Evolutionary conservation across 352 stramenopile species (phyloP).

Genomic region (Pythium volutum): DNA sequence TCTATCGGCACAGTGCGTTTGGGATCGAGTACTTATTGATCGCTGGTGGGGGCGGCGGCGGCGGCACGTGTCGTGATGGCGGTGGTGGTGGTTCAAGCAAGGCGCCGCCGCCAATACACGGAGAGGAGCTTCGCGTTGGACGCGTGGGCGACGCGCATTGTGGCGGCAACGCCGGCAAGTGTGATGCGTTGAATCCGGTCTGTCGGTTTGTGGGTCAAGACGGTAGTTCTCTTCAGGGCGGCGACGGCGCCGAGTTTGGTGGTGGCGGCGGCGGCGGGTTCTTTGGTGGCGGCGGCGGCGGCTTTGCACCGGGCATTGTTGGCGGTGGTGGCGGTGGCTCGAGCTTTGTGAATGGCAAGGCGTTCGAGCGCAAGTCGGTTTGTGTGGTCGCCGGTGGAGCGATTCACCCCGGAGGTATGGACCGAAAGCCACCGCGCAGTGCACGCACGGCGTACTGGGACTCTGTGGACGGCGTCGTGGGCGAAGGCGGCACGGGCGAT

Average conservation of each 20-base stretch:
- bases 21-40: constrained; percentile 71
- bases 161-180: constrained; percentile 48
- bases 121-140: constrained; percentile 55
- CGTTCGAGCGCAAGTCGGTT: constrained; percentile 43
- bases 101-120: constrained; percentile 25
- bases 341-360: constrained; percentile 46
- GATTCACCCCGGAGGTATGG: constrained; percentile 45
- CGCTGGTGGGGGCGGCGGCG: constrained; percentile 56
- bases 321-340: constrained; percentile 62
- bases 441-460: constrained; percentile 51
- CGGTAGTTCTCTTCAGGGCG: constrained; percentile 52
- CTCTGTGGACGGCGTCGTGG: constrained; percentile 47
- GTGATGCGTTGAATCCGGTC: constrained; percentile 56
- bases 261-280: constrained; percentile 59
- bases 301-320: constrained; percentile 69
- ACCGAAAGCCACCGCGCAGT: constrained; percentile 51
- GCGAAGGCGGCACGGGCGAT: constrained; percentile 50
- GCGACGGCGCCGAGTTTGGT: constrained; percentile 68
- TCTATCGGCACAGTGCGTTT: constrained; percentile 60
- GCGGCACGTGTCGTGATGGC: constrained; percentile 64
- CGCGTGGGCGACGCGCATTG: constrained; percentile 32
- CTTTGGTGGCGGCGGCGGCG: constrained; percentile 65
- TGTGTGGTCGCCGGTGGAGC: constrained; percentile 35
- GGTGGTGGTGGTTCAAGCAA: constrained; percentile 37
- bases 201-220: constrained; percentile 57